phyloP scores from a whole-genome alignment of 2,329 filamentous ascomycete genomes.

The Davidsoniella virescens region DNA sequence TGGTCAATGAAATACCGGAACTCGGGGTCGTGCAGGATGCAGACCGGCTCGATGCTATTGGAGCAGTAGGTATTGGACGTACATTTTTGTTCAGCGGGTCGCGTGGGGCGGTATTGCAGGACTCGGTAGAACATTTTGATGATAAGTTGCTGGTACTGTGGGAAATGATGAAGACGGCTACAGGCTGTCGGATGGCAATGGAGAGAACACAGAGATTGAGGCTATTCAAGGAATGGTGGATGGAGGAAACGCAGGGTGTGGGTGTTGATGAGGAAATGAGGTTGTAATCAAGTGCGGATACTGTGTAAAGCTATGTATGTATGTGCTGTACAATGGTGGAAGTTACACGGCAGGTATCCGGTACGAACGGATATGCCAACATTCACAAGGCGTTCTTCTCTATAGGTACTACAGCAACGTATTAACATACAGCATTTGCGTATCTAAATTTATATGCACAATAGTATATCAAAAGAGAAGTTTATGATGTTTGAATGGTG shows the following conservation, averaged over 20 bases:
- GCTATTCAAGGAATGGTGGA: conserved; percentile 42
- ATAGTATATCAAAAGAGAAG: not conserved
- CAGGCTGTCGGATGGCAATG: conserved; percentile 35
- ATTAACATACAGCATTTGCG: not conserved
- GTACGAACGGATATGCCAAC: not conserved
- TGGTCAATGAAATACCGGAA: conserved; percentile 35
- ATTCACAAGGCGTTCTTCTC: not conserved
- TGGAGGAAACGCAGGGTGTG: conserved; percentile 25
- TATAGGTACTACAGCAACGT: not conserved
- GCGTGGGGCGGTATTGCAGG: conserved; percentile 39
- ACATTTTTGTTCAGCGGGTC: conserved; percentile 50
- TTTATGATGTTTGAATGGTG: not conserved
- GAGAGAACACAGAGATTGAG: conserved; percentile 36
- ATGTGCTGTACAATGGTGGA: not conserved
- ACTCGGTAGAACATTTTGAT: conserved; percentile 57
- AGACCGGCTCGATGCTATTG: conserved; percentile 80
- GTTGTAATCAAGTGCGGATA: too few relatives aligned
- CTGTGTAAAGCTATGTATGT: too few relatives aligned
- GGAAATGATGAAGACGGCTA: conserved; percentile 46
- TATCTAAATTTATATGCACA: not conserved
- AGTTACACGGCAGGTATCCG: not conserved
- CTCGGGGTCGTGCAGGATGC: conserved; percentile 75
- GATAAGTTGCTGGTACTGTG: conserved; percentile 56
- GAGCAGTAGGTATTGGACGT: conserved; percentile 68
- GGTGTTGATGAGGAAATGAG: not conserved